phyloP scores from a whole-genome alignment of 148 eudicot species.

The Fagopyrum esculentum region DNA sequence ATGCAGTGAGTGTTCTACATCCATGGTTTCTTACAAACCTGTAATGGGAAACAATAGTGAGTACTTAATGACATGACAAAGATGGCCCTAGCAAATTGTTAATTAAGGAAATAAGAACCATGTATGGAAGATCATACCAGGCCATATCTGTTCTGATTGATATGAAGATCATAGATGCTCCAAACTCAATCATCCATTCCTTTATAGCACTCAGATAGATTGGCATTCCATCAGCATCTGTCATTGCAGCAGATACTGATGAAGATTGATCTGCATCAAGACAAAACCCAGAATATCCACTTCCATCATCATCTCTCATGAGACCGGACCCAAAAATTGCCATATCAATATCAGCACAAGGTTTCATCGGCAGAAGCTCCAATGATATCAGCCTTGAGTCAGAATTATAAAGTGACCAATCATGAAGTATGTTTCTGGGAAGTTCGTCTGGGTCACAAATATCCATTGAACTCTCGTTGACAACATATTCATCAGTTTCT shows the following conservation, averaged over 20 bases:
- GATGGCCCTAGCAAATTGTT: not conserved
- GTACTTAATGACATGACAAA: too few relatives aligned
- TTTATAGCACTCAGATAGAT: conserved; percentile 43
- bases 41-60: too few relatives aligned
- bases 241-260: conserved; percentile 31
- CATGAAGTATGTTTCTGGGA: conserved; percentile 87
- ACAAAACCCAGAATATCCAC: conserved; percentile 77
- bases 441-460: conserved; percentile 50
- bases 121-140: conserved; percentile 38
- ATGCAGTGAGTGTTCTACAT: too few relatives aligned
- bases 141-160: conserved; percentile 93
- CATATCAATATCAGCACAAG: conserved; percentile 91
- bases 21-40: too few relatives aligned
- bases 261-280: conserved; percentile 59
- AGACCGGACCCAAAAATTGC: conserved; percentile 87
- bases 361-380: conserved; percentile 97
- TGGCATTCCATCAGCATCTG: conserved; percentile 36
- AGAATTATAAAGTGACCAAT: conserved; percentile 93
- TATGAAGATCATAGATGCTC: conserved; percentile 51
- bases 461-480: conserved; percentile 52
- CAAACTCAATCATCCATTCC: conserved; percentile 49
- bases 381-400: conserved; percentile 76
- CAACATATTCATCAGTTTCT: conserved; percentile 87
- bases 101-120: not conserved
- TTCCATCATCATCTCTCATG: conserved; percentile 83